Percentiles rank a stretch among this genome's conserved stretches.
phyloP scores from a whole-genome alignment of 164 flowering plant genomes.

The Macadamia integrifolia region DNA sequence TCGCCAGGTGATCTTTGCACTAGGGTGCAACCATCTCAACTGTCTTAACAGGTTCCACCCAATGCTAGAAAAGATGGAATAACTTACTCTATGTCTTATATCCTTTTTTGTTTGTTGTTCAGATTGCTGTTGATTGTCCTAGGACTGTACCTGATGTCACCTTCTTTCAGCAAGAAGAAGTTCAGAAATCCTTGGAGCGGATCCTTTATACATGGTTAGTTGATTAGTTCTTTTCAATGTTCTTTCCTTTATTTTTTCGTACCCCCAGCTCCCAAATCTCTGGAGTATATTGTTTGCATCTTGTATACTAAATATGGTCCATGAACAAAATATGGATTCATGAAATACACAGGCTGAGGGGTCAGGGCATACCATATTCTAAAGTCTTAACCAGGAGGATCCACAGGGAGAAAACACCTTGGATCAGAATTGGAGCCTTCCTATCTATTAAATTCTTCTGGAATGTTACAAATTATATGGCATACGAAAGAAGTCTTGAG shows the following conservation, averaged over 20 bases:
- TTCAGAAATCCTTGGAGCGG: conserved; percentile 96
- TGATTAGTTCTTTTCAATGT: conserved; percentile 41
- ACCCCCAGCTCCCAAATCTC: neutral
- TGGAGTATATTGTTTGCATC: neutral
- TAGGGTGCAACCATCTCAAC: neutral
- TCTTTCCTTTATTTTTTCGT: neutral
- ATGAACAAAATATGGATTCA: no score
- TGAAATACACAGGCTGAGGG: no score
- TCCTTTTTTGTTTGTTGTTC: conserved; percentile 15
- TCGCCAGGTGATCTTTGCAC: conserved; percentile 59
- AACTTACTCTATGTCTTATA: conserved; percentile 1
- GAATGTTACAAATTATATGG: no score
- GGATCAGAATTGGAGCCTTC: no score
- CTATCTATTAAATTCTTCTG: no score
- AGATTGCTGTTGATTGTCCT: conserved; percentile 98
- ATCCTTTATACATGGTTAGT: conserved; percentile 87
- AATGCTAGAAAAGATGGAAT: neutral
- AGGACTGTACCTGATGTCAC: conserved; percentile 96
- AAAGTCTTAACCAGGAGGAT: no score
- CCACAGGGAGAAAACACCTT: no score
- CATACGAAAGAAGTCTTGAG: no score
- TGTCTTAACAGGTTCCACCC: neutral
- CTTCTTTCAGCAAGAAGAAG: conserved; percentile 87
- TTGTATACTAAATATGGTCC: no score
- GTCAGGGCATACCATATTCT: no score